Evolutionary conservation across 441 rosid species (phyloP).

Genomic region (Pelargonium fulgidum): DNA sequence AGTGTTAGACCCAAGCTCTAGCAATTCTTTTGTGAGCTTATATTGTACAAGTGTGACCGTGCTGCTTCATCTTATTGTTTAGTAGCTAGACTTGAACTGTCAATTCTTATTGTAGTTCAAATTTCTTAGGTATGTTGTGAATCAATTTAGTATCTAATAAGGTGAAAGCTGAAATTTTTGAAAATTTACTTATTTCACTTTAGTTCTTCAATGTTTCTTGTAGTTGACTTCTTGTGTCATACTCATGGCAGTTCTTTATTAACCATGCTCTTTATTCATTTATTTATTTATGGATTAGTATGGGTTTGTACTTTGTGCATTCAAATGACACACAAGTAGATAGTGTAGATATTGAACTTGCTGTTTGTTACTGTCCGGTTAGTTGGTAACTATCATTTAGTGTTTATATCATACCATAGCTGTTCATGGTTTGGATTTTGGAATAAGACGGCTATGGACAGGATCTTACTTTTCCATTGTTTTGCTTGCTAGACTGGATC

Average conservation of each 20-base stretch:
- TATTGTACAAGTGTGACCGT: not conserved
- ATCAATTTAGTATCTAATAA: not conserved
- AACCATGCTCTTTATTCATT: not conserved
- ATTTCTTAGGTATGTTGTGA: not conserved
- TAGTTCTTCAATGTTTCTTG: not conserved
- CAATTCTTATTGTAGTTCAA: not conserved
- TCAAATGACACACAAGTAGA: not conserved
- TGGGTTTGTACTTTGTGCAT: not conserved
- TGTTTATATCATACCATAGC: not conserved
- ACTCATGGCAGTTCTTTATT: not conserved
- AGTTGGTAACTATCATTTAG: not conserved
- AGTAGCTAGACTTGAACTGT: not conserved
- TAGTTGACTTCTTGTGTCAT: not conserved
- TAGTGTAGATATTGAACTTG: not conserved
- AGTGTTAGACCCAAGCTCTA: not conserved
- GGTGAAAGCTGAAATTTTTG: not conserved
- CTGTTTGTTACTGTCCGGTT: not conserved
- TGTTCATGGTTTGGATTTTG: not conserved
- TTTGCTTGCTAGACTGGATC: constrained; percentile 37
- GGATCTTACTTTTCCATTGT: constrained; percentile 5
- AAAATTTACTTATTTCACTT: not conserved
- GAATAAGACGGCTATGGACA: not conserved
- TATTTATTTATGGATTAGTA: not conserved
- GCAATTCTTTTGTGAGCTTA: not conserved
- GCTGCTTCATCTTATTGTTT: not conserved